Evolutionary conservation across 192 early-diverging fungal genomes (phyloP), one percentile per base, ranked within the genome.

Genomic region (Coemansia guatemalensis): DNA sequence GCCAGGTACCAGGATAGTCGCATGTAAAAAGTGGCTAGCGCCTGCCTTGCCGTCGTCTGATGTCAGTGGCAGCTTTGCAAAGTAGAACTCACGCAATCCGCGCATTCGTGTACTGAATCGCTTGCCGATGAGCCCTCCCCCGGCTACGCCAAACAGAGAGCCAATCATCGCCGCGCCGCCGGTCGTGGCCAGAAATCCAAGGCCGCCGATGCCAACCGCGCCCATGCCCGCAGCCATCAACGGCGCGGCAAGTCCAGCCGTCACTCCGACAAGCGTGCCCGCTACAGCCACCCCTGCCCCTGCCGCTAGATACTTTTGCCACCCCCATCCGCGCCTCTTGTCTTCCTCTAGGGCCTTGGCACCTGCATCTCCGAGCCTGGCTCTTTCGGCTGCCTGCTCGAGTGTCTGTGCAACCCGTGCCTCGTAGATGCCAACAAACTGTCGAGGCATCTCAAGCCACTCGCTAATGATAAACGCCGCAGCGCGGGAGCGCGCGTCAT

Each of bases 171-270:
- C 67, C 18, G 70, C 76, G 44, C 78, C 80, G 35, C 82, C 77
- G 20, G 70, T 68, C 23, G 82, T 74, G 5, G 75, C 76, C 4
- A 74, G 54, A 30, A 79, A 75, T 18, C 80, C 82, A 9, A 78
- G 71, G 23, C 78, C 82, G 3, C 78, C 76, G 24, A 83, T 74
- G 18, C 78, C 71, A 23, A 83, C 53, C 4, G 75, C 75, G 20
- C 75, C 81, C 60, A 85, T 62, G 2, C 84, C 84, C 7, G 84
- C 84, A 3, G 75, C 81, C 58, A 85, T 77, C 23, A 85, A 49
- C 4, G 84, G 84, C 8, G 84, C 78, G 5, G 84, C 84, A 24
- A 85, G 58, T 8, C 84, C 84, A 4, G 81, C 84, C 0, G 84
- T 85, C 11, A 82, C 54, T 11, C 81, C 84, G 23, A 85, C 78